Conservation (phyloP, 2,329 filamentous ascomycete genomes). For the Arthrobotrys conoides region DNA sequence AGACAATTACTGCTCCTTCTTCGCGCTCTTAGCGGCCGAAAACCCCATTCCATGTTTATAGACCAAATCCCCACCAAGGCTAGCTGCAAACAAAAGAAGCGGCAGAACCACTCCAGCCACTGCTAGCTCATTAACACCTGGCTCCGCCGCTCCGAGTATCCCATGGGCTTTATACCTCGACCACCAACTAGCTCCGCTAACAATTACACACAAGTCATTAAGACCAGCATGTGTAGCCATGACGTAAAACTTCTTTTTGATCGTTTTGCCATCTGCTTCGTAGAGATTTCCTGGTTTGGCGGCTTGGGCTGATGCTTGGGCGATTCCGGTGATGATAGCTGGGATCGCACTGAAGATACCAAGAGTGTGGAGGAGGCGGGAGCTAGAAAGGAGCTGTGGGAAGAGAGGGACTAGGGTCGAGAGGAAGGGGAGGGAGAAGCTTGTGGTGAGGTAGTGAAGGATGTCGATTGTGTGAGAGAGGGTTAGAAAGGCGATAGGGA, state of each 20-base stretch:
- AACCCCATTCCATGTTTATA: slow-evolving; percentile 59
- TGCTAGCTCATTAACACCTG: slow-evolving; percentile 4
- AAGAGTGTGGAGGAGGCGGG: slow-evolving; percentile 50
- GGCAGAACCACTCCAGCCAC: slow-evolving; percentile 34
- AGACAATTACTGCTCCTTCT: slow-evolving; percentile 35
- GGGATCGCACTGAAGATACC: slow-evolving; percentile 51
- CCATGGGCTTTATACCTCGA: slow-evolving; percentile 45
- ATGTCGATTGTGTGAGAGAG: slow-evolving; percentile 53
- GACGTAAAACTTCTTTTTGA: slow-evolving; percentile 51
- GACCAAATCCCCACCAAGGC: slow-evolving; percentile 56
- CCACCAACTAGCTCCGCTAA: slow-evolving; percentile 46
- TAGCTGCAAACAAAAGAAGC: slow-evolving; percentile 47
- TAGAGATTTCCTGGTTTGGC: slow-evolving; percentile 39
- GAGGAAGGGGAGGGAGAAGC: slow-evolving; percentile 42
- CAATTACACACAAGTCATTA: slow-evolving; percentile 43
- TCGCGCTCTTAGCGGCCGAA: slow-evolving; percentile 29
- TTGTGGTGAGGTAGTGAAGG: slow-evolving; percentile 47
- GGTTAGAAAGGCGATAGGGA: slow-evolving; percentile 59
- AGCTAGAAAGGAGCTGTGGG: slow-evolving; percentile 40
- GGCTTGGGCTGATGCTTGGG: slow-evolving; percentile 38
- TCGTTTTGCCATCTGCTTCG: slow-evolving; percentile 54
- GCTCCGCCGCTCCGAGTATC: slow-evolving; percentile 23
- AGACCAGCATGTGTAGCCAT: slow-evolving; percentile 47
- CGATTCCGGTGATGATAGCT: slow-evolving; percentile 38
- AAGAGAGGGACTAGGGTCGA: slow-evolving; percentile 38